phyloP scores from a whole-genome alignment of 768 basidiomycete genomes.

The Boletus pseudo-olivaceus region DNA sequence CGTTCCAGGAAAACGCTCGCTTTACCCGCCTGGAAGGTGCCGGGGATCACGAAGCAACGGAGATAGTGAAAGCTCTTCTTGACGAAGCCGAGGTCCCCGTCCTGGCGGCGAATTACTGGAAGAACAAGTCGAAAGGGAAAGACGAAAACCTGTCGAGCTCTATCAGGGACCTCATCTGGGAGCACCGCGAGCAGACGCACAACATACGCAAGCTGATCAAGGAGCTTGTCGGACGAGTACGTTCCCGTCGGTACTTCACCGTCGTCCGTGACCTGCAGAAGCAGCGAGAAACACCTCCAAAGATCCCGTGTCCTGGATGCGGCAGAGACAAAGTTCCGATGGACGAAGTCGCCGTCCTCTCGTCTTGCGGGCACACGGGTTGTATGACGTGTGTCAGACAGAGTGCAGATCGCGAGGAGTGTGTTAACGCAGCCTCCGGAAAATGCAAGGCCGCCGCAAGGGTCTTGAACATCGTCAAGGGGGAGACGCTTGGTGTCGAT shows the following conservation, averaged over 20 bases:
- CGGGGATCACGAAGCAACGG: slow-evolving; percentile 74
- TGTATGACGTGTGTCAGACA: slow-evolving; percentile 69
- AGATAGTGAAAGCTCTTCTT: slow-evolving; percentile 55
- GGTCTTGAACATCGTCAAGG: slow-evolving; percentile 77
- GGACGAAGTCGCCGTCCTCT: slow-evolving; percentile 76
- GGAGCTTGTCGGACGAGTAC: slow-evolving; percentile 85
- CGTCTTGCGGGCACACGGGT: slow-evolving; percentile 90
- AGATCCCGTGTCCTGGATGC: slow-evolving; percentile 63
- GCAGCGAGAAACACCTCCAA: slow-evolving; percentile 56
- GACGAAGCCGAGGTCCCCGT: slow-evolving; percentile 54
- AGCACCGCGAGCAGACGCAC: slow-evolving; percentile 83
- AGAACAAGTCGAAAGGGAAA: slow-evolving; percentile 45
- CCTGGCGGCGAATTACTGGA: slow-evolving; percentile 29
- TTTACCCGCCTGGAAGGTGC: slow-evolving; percentile 61
- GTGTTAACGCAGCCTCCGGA: slow-evolving; percentile 67
- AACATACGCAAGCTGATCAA: slow-evolving; percentile 79
- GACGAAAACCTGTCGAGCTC: slow-evolving; percentile 56
- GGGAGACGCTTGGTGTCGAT: slow-evolving; percentile 74
- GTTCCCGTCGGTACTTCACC: slow-evolving; percentile 89
- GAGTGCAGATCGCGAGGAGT: slow-evolving; percentile 76
- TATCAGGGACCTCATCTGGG: slow-evolving; percentile 66
- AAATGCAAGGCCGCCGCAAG: slow-evolving; percentile 79
- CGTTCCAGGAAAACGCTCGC: slow-evolving; percentile 77
- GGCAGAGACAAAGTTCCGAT: slow-evolving; percentile 52
- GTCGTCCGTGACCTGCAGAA: slow-evolving; percentile 87